These are phyloP conservation scores for Fusarium albidum DNA, from an alignment of 2,329 filamentous ascomycete species.

Conservation along the genomic window DNA sequence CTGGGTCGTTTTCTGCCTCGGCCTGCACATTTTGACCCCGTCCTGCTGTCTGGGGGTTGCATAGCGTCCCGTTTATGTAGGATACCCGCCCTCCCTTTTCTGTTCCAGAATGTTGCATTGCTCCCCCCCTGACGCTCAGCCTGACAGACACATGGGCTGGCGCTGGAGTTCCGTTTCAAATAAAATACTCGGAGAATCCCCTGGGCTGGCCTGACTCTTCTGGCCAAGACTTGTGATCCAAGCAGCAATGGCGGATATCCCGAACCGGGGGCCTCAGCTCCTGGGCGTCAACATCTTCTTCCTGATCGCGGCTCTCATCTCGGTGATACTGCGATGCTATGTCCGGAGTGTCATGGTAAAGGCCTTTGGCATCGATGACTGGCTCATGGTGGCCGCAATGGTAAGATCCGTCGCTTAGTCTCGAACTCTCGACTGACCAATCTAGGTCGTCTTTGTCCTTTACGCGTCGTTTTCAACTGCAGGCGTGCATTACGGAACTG, in stretches of 20 bases:
- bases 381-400: conserved; percentile 45
- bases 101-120: too few species aligned
- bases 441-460: conserved; percentile 34
- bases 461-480: conserved; percentile 24
- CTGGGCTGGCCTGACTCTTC: too few species aligned
- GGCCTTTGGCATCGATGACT: conserved; percentile 48
- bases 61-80: too few species aligned
- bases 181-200: too few species aligned
- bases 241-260: conserved; percentile 24
- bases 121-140: too few species aligned
- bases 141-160: too few species aligned
- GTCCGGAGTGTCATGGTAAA: conserved; percentile 45
- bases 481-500: conserved; percentile 48
- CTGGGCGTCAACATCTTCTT: conserved; percentile 45
- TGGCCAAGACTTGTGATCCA: not conserved
- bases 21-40: too few species aligned
- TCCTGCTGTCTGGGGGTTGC: too few species aligned
- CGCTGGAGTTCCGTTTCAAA: too few species aligned
- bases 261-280: conserved; percentile 44
- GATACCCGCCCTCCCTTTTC: too few species aligned
- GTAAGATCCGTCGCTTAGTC: conserved; percentile 28
- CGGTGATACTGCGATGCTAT: conserved; percentile 43
- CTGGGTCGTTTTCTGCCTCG: too few species aligned
- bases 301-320: conserved; percentile 34
- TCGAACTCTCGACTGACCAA: too few species aligned